Evolutionary conservation across 768 basidiomycete species (phyloP), one percentile per base, ranked within the genome.

Genomic region (Trametes coccinea): DNA sequence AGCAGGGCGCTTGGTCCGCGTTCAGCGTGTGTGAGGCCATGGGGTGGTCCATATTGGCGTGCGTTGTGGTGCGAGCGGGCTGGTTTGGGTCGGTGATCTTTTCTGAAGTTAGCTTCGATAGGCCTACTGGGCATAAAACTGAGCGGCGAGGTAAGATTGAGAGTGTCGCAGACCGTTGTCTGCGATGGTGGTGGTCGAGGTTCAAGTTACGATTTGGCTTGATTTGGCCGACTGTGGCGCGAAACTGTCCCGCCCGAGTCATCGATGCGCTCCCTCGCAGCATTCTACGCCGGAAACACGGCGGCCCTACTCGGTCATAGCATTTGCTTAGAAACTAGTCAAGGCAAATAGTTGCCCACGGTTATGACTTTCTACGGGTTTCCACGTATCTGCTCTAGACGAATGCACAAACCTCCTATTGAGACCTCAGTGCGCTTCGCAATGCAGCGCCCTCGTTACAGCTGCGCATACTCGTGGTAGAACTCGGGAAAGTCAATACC

Each of bases 71-170:
- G 64, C 30, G 70, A 60, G 66, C 74, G 68, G 46, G 68, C 64
- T 59, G 64, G 53, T 77, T 70, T 74, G 70, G 58, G 67, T 68
- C 59, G 65, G 65, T 50, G 78, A 69, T 69, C 64, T 61, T 68
- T 68, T 75, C 79, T 82, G 62, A 72, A 74, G 64, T 69, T 67
- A 71, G 52, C 68, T 75, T 81, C 72, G 58, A 72, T 70, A 64
- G 76, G 80, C 72, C 80, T 85, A 80, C 79, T 78, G 76, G 75
- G 88, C 89, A 90, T 90, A 89, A 81, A 90, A 88, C 49, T 59
- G 53, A 61, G 67, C 62, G 61, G 47, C 57, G 57, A 31, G 45
- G 57, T 44, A 53, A 34, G 46, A 6, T 31, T 17, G 34, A 37
- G 55, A 50, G 45, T 64, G 56, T 60, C 69, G 71, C 72, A 72